Base-by-base conservation (phyloP, 257 asterid genomes). In the Nicotiana knightiana region DNA sequence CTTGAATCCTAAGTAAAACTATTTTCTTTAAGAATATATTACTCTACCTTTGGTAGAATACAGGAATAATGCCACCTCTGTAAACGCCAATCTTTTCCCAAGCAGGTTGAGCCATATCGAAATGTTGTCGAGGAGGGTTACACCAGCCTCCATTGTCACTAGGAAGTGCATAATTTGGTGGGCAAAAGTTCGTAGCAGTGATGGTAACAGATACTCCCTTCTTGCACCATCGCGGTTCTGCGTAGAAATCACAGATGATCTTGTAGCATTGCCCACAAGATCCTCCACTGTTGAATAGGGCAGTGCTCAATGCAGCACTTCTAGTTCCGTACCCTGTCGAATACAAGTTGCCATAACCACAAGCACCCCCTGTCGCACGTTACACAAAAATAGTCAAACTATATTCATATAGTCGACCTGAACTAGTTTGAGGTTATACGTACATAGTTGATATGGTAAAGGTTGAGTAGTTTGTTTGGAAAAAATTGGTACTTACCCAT, bases 41-140 rank as follows among this genome's bases (percentile, higher is more conserved):
- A 12, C 5, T 53, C 57, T 10, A 85, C 90, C 90, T 88, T 80
- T 88, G 89, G 84, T 85, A 85, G 48, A 71, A 24, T 9, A 88
- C 87, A 0, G 90, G 90, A 71, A 88, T 86, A n/a, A 88, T 88
- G 59, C 90, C 90, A 2, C 89, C 89, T 15, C 85, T 62, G 76
- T 84, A 88, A 65, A 88, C 82, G 4, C 84, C 90, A 11, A 85
- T 88, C 82, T 85, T 84, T 76, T 85, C 86, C 89, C 89, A 88
- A 13, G 90, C 86, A 0, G 90, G 90, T 67, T 85, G 85, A 78
- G 90, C 90, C 90, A 87, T 87, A 87, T 87, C 90, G 16, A 87
- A 87, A 83, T 87, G 90, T 4, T 83, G 90, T 26, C 90, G 82
- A 24, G 90, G 90, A 5, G 90, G 88, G 63, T 87, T 88, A 82